Percentiles rank a stretch among this genome's conserved stretches.
These are phyloP conservation scores for Persicaria tinctoria DNA, from an alignment of 148 eudicot species.

Conservation along the genomic window DNA sequence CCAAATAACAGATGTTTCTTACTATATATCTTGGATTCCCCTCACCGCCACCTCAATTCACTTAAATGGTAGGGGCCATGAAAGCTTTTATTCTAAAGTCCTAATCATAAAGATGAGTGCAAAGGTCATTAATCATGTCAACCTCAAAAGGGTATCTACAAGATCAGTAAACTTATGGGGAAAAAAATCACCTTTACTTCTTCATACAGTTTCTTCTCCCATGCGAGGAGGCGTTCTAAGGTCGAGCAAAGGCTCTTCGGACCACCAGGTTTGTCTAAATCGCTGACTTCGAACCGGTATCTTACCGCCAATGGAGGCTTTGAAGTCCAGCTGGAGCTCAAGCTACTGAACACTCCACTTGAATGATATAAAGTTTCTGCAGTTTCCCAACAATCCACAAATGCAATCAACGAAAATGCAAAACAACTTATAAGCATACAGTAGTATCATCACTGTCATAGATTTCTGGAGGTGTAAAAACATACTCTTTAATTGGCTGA, in stretches of 20 bases:
- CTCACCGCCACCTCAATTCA: slow-evolving; percentile 11
- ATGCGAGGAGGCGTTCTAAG: slow-evolving; percentile 83
- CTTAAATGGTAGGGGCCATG: slow-evolving; percentile 7
- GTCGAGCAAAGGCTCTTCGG: slow-evolving; percentile 81
- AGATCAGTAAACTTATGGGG: neutral
- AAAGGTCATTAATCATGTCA: slow-evolving; percentile 11
- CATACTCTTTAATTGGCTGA: slow-evolving; percentile 66
- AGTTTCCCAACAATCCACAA: slow-evolving; percentile 9
- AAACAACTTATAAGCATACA: neutral
- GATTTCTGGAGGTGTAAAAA: neutral
- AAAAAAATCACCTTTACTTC: slow-evolving; percentile 78
- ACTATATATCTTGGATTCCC: neutral
- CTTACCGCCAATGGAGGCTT: slow-evolving; percentile 88
- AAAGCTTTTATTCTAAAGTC: neutral
- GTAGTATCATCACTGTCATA: neutral
- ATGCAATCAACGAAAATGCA: slow-evolving; percentile 2
- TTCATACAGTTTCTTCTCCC: slow-evolving; percentile 93
- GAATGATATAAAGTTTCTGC: slow-evolving; percentile 96
- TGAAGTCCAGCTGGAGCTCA: slow-evolving; percentile 95
- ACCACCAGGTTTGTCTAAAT: slow-evolving; percentile 49
- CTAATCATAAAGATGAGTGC: slow-evolving; percentile 1
- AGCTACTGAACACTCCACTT: slow-evolving; percentile 72
- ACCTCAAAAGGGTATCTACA: neutral
- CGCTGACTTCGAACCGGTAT: slow-evolving; percentile 62
- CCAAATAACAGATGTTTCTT: too few relatives aligned